Percentiles rank a stretch among this genome's conserved stretches.
phyloP scores from a whole-genome alignment of 75 land plant genomes.

The Cupressus sempervirens region DNA sequence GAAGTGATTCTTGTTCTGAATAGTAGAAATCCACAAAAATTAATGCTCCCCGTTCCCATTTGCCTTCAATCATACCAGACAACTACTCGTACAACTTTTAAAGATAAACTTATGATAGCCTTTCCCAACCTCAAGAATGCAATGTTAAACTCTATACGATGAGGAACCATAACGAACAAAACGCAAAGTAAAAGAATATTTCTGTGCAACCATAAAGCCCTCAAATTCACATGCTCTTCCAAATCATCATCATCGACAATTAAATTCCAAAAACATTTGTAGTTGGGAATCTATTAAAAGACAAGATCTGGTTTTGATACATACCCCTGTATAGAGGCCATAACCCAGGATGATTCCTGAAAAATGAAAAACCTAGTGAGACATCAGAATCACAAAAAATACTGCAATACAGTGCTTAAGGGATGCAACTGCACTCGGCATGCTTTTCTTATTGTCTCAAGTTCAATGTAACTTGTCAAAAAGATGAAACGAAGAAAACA shows the following conservation, averaged over 20 bases:
- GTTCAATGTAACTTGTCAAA: not conserved
- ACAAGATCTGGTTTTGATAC: not conserved
- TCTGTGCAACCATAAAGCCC: not conserved
- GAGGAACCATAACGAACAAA: not conserved
- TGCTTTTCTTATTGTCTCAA: not conserved
- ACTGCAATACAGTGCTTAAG: not conserved
- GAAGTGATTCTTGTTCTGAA: not conserved
- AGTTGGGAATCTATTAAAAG: not conserved
- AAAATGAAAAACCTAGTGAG: not conserved
- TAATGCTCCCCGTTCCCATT: not conserved
- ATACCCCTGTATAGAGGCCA: conserved; percentile 98
- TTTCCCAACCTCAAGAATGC: not conserved
- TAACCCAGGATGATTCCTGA: conserved; percentile 75
- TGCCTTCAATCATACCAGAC: not conserved
- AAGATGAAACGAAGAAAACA: not conserved
- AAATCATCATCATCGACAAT: not conserved
- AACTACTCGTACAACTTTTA: not conserved
- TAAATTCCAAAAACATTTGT: not conserved
- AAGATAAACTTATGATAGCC: not conserved
- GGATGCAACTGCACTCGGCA: not conserved
- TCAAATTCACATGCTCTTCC: not conserved
- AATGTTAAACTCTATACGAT: not conserved
- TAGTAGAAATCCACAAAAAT: not conserved
- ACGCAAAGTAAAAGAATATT: not conserved
- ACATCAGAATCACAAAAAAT: conserved; percentile 10